These are phyloP conservation scores for Cercospora sojina DNA, from an alignment of 2,329 filamentous ascomycete species.

Conservation along the genomic window DNA sequence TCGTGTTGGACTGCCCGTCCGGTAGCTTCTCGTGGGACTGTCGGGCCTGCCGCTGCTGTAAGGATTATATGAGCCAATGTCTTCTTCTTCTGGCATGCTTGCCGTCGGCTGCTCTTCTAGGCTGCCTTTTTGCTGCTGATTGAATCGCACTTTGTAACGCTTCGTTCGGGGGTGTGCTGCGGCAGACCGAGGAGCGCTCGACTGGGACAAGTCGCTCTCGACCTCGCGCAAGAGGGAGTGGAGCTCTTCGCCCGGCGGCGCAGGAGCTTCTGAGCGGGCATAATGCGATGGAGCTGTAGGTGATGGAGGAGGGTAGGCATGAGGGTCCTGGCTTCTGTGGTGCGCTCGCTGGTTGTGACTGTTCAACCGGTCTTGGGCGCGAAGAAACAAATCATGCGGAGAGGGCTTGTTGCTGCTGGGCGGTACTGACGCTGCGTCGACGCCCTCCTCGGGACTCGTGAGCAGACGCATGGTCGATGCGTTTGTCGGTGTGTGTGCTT, in stretches of 20 bases:
- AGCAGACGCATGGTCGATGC: slow-evolving; percentile 51
- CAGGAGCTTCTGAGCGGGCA: slow-evolving; percentile 24
- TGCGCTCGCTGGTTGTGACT: slow-evolving; percentile 19
- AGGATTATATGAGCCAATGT: slow-evolving; percentile 35
- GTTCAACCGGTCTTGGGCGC: slow-evolving; percentile 32
- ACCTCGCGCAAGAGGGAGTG: slow-evolving; percentile 48
- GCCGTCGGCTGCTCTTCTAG: slow-evolving; percentile 21
- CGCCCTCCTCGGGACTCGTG: slow-evolving; percentile 46
- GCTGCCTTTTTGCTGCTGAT: slow-evolving; percentile 32
- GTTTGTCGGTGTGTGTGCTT: slow-evolving; percentile 18
- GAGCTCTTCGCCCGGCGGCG: slow-evolving; percentile 41
- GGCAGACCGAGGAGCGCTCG: slow-evolving; percentile 24
- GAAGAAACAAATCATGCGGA: slow-evolving; percentile 40
- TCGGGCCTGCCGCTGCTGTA: slow-evolving; percentile 44
- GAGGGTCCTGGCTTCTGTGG: slow-evolving; percentile 15
- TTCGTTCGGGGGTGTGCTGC: slow-evolving; percentile 29
- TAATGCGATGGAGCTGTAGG: slow-evolving; percentile 20
- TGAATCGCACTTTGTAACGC: slow-evolving; percentile 37
- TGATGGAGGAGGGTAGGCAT: slow-evolving; percentile 14
- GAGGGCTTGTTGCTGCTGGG: slow-evolving; percentile 39
- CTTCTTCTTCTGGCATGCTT: slow-evolving; percentile 16
- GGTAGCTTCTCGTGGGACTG: slow-evolving; percentile 36
- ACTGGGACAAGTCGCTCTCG: slow-evolving; percentile 34
- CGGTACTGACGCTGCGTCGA: slow-evolving; percentile 33
- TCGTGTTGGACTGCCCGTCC: slow-evolving; percentile 34